Percentiles rank a stretch among this genome's conserved stretches.
These are phyloP conservation scores for Oryza nivara DNA, from an alignment of 176 grass and related monocot genomes.

Conservation along the genomic window DNA sequence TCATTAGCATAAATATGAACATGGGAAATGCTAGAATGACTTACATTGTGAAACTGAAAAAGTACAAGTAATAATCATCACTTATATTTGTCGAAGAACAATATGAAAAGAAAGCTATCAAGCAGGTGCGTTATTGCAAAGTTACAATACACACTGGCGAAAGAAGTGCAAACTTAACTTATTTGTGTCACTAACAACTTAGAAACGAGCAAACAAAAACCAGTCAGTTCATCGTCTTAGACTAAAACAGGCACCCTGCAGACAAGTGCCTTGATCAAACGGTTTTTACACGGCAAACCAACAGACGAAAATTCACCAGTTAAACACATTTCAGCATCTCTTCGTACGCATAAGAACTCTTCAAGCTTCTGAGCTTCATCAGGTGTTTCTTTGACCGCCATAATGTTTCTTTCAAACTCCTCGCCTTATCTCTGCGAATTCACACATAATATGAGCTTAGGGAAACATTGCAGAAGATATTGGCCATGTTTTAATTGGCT, in stretches of 20 bases:
- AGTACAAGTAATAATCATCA: too few species aligned
- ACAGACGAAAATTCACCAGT: background rate
- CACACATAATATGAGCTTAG: constrained; percentile 4
- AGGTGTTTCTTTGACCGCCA: background rate
- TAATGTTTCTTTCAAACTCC: background rate
- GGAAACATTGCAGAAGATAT: background rate
- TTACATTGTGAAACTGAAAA: too few species aligned
- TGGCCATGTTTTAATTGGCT: too few species aligned
- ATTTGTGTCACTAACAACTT: constrained; percentile 29
- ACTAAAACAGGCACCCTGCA: constrained; percentile 21
- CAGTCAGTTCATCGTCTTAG: background rate
- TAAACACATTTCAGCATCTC: background rate
- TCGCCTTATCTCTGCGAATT: constrained; percentile 22
- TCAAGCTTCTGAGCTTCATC: background rate
- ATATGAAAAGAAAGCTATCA: background rate
- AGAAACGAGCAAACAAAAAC: background rate
- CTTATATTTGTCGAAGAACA: background rate
- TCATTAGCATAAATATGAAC: too few species aligned
- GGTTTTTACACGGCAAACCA: constrained; percentile 1
- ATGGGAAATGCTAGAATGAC: too few species aligned
- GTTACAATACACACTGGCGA: background rate
- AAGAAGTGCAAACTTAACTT: constrained; percentile 23
- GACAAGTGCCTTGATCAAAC: background rate
- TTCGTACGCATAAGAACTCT: background rate
- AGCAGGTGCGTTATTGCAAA: background rate